phyloP scores from a whole-genome alignment of 2,329 filamentous ascomycete genomes.

The Penicillium occitanis region DNA sequence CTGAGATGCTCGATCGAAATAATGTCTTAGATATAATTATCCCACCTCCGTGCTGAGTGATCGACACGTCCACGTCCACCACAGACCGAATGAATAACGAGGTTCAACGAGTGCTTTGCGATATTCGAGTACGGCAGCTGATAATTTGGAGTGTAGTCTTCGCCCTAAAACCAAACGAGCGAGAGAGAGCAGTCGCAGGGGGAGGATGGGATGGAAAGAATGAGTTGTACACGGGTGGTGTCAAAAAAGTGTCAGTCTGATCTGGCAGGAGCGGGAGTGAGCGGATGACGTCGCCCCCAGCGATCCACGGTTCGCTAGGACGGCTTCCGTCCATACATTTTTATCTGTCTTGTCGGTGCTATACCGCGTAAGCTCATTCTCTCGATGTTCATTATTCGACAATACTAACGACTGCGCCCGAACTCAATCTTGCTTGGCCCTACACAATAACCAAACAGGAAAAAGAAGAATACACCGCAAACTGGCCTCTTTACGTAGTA shows the following conservation, averaged over 20 bases:
- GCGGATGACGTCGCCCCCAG: conserved; percentile 20
- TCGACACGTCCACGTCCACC: conserved; percentile 12
- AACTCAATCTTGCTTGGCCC: not conserved
- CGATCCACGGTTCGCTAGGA: conserved; percentile 4
- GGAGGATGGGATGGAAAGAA: not conserved
- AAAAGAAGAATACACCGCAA: not conserved
- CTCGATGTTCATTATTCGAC: not conserved
- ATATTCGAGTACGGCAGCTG: not conserved
- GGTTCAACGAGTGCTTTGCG: conserved; percentile 11
- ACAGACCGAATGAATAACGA: not conserved
- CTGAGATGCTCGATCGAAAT: not conserved
- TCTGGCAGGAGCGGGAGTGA: conserved; percentile 17
- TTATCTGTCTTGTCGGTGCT: not conserved
- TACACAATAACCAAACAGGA: not conserved
- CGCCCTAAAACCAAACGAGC: not conserved
- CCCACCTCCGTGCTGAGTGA: conserved; percentile 7
- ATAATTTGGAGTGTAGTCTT: not conserved
- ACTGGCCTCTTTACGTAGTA: not conserved
- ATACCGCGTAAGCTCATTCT: not conserved
- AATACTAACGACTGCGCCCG: not conserved
- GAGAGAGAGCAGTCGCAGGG: not conserved
- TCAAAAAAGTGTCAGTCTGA: conserved; percentile 14
- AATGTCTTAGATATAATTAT: conserved; percentile 16
- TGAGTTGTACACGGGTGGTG: conserved; percentile 22
- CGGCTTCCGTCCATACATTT: not conserved